Conservation (phyloP, 331 rosid species). For the Dryas integrifolia region DNA sequence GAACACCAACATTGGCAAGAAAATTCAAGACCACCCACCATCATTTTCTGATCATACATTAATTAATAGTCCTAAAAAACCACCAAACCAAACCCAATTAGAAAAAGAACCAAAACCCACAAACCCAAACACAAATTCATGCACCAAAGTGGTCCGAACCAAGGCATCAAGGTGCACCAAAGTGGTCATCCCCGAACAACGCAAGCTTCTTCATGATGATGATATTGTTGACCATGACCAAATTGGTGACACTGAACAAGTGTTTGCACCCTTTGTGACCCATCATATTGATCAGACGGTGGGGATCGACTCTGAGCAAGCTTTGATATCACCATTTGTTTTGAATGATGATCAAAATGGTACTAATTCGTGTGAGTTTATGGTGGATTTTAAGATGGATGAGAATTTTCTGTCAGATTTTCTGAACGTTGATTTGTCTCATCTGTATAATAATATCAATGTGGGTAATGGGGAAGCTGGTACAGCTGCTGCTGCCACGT, state of each 20-base stretch:
- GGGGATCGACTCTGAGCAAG: not conserved
- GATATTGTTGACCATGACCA: not conserved
- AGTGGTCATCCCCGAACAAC: constrained; percentile 21
- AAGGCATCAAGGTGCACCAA: constrained; percentile 61
- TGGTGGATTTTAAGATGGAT: constrained; percentile 46
- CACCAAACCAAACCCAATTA: not conserved
- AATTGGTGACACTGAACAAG: not conserved
- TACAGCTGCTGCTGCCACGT: not conserved
- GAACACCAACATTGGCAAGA: constrained; percentile 66
- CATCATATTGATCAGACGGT: not conserved
- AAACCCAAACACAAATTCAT: not conserved
- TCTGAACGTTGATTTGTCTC: constrained; percentile 37
- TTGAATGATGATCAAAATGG: constrained; percentile 11
- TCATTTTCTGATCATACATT: not conserved
- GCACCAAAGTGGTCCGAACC: constrained; percentile 36
- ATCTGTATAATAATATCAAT: constrained; percentile 17
- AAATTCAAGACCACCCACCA: constrained; percentile 24
- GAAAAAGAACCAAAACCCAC: not conserved
- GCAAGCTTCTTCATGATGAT: not conserved
- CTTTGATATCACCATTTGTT: not conserved
- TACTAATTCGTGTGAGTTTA: constrained; percentile 27
- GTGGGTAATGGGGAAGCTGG: not conserved
- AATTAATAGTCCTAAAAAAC: not conserved
- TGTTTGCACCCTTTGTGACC: not conserved
- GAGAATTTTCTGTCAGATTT: constrained; percentile 40